Conservation (phyloP, 176 grass and related monocot species). For the Panicum miliaceum region DNA sequence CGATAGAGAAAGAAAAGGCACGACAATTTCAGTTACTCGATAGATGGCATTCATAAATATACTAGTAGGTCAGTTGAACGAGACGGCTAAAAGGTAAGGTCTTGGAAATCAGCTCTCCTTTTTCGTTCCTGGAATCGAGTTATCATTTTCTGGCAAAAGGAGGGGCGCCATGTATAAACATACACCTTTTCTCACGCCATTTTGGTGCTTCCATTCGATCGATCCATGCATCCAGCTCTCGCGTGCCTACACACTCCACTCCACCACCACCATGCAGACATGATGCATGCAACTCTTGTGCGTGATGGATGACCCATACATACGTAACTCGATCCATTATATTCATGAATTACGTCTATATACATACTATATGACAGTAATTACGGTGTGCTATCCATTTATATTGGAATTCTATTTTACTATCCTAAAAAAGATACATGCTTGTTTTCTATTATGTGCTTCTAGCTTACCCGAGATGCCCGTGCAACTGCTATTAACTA, state of each 20-base stretch:
- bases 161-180: background rate
- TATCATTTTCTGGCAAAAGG: background rate
- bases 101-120: constrained; percentile 26
- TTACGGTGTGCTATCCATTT: background rate
- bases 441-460: too few relatives aligned
- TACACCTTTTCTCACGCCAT: constrained; percentile 18
- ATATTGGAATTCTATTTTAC: too few relatives aligned
- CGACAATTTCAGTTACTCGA: constrained; percentile 17
- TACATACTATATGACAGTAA: background rate
- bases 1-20: background rate
- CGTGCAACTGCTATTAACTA: background rate
- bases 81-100: background rate
- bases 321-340: too few relatives aligned
- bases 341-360: too few relatives aligned
- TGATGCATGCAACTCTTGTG: constrained; percentile 35
- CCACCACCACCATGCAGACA: background rate
- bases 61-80: background rate
- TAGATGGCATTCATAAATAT: background rate
- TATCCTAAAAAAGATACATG: too few relatives aligned
- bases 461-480: too few relatives aligned
- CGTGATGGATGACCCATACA: too few relatives aligned
- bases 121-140: background rate
- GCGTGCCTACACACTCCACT: constrained; percentile 45
- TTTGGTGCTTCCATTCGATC: constrained; percentile 14
- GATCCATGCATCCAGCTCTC: background rate